Evolutionary conservation across 257 asterid species (phyloP).

Genomic region (Coffea canephora): DNA sequence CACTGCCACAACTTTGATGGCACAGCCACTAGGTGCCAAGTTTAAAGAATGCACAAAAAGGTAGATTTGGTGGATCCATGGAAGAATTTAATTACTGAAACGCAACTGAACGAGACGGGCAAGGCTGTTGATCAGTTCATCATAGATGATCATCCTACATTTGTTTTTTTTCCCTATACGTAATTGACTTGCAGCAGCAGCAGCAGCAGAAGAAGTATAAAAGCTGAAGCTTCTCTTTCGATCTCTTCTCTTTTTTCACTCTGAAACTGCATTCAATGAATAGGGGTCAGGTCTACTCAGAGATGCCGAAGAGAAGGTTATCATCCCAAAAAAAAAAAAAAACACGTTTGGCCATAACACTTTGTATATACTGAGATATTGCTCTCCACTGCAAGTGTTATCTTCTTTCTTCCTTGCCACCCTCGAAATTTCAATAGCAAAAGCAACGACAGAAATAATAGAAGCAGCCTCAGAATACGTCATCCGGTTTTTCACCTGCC

Average conservation of each 20-base stretch:
- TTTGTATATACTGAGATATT: not conserved
- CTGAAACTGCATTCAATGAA: constrained; percentile 23
- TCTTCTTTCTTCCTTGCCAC: constrained; percentile 4
- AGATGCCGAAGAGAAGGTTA: constrained; percentile 16
- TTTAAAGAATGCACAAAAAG: constrained; percentile 3
- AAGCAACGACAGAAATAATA: not conserved
- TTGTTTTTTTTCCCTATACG: not conserved
- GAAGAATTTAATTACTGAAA: not conserved
- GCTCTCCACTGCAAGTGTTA: not conserved
- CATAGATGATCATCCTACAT: constrained; percentile 9
- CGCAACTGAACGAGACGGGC: not conserved
- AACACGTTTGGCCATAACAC: constrained; percentile 5
- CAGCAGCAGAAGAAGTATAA: not conserved
- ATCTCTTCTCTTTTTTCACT: constrained; percentile 1
- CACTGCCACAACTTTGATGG: not conserved
- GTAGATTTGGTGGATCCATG: not conserved
- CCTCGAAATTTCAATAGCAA: not conserved
- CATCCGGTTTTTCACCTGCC: not conserved
- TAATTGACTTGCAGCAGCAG: constrained; percentile 11
- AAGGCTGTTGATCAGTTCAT: constrained; percentile 3
- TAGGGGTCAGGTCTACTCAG: constrained; percentile 17
- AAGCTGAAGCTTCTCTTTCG: constrained; percentile 25
- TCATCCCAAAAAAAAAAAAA: constrained; percentile 25
- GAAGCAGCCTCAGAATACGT: constrained; percentile 12
- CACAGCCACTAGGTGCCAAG: constrained; percentile 9